Conservation (phyloP, 1,284 basidiomycete genomes). For the Microbotryum lychnidis-dioicae region DNA sequence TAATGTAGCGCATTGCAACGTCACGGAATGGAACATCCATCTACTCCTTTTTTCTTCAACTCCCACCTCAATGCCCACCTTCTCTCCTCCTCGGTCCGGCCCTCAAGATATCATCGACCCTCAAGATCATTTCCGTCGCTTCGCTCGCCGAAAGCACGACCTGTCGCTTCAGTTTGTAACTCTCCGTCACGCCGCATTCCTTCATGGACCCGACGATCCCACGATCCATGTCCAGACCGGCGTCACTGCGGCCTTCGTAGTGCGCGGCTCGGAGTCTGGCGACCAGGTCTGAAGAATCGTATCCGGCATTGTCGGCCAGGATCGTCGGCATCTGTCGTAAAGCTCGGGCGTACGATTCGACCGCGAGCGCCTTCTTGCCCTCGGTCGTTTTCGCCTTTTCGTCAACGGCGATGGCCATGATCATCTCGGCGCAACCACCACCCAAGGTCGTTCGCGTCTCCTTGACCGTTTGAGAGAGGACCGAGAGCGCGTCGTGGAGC, state of each 20-base stretch:
- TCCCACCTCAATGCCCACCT: not conserved
- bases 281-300: constrained; percentile 93
- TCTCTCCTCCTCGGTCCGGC: not conserved
- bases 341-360: constrained; percentile 82
- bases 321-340: constrained; percentile 86
- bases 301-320: constrained; percentile 94
- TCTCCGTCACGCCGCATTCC: constrained; percentile 82
- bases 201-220: constrained; percentile 83
- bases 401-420: constrained; percentile 91
- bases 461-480: constrained; percentile 94
- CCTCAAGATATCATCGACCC: constrained; percentile 50
- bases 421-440: constrained; percentile 95
- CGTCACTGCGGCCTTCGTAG: constrained; percentile 74
- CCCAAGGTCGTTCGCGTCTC: constrained; percentile 91
- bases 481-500: constrained; percentile 92
- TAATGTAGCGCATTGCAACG: no score
- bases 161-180: constrained; percentile 93
- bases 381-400: constrained; percentile 73
- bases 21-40: no score
- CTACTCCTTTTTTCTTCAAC: no score
- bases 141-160: constrained; percentile 91
- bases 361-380: constrained; percentile 93
- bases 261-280: constrained; percentile 84
- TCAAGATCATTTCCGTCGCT: constrained; percentile 96
- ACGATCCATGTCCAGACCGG: constrained; percentile 83